Evolutionary conservation across 306 rosid genomes (phyloP).

Genomic region (Heteromeles arbutifolia): DNA sequence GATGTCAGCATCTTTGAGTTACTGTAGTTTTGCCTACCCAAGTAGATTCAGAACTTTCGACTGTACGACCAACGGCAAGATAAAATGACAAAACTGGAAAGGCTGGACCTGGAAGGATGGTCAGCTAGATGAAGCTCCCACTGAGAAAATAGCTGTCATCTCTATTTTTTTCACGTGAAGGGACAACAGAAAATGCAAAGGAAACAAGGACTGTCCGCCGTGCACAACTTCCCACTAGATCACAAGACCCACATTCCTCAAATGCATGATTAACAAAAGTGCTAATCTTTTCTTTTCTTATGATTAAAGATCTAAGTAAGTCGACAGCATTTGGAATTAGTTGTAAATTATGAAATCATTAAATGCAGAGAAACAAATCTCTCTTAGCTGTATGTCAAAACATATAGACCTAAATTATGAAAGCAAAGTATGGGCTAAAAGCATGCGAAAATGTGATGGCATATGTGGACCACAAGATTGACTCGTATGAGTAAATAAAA

Average conservation of each 20-base stretch:
- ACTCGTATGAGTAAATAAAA: neutral
- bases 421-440: neutral
- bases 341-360: neutral
- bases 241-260: too few relatives aligned
- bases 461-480: neutral
- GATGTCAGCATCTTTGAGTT: too few relatives aligned
- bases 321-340: neutral
- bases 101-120: conserved; percentile 1
- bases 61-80: neutral
- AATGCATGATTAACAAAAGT: neutral
- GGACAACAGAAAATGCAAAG: neutral
- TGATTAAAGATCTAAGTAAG: too few relatives aligned
- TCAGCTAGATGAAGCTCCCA: neutral
- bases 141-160: neutral
- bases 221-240: neutral
- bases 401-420: neutral
- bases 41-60: neutral
- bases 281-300: neutral
- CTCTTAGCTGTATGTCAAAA: neutral
- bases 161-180: neutral
- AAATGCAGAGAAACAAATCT: neutral
- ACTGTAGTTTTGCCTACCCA: neutral
- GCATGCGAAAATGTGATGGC: neutral
- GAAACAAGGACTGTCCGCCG: neutral
- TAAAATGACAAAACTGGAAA: neutral